Conservation (phyloP, 352 stramenopile genomes). For the Pythium phragmitis region DNA sequence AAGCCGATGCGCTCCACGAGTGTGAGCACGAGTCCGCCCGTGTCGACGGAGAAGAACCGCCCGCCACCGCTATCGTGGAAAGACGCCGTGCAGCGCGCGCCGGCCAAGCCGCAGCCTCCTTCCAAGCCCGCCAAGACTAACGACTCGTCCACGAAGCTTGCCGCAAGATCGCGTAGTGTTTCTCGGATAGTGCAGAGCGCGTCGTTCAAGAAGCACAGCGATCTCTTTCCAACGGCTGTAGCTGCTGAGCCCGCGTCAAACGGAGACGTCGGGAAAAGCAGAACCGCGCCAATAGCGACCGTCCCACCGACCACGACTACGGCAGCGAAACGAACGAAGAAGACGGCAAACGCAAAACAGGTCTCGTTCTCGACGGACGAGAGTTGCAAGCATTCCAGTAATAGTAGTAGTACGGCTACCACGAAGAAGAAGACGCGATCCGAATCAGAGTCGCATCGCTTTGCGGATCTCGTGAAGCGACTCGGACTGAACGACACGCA, state of each 20-base stretch:
- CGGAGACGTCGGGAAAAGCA: too few relatives aligned
- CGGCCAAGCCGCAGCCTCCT: slow-evolving; percentile 16
- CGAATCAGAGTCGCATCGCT: slow-evolving; percentile 25
- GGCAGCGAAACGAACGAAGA: slow-evolving; percentile 14
- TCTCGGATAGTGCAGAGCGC: slow-evolving; percentile 36
- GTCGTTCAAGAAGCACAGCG: slow-evolving; percentile 32
- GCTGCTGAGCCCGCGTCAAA: background rate
- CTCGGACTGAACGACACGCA: slow-evolving; percentile 31
- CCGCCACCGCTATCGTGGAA: slow-evolving; percentile 38
- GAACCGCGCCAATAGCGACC: background rate
- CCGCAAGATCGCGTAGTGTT: slow-evolving; percentile 34
- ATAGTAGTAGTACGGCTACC: background rate
- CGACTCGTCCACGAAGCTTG: slow-evolving; percentile 29
- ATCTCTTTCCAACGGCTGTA: slow-evolving; percentile 17
- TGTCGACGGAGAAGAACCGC: slow-evolving; percentile 7
- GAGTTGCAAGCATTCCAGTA: background rate
- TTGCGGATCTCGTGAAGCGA: slow-evolving; percentile 29
- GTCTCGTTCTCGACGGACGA: slow-evolving; percentile 26
- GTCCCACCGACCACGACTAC: background rate
- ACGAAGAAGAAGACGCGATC: slow-evolving; percentile 23
- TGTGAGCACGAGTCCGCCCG: slow-evolving; percentile 13
- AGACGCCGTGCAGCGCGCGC: slow-evolving; percentile 36
- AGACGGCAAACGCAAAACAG: slow-evolving; percentile 18
- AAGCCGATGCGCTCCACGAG: slow-evolving; percentile 16
- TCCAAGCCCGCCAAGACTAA: slow-evolving; percentile 10